Evolutionary conservation across 345 rosid genomes (phyloP), one percentile per base, ranked within the genome.

Genomic region (Punica granatum): DNA sequence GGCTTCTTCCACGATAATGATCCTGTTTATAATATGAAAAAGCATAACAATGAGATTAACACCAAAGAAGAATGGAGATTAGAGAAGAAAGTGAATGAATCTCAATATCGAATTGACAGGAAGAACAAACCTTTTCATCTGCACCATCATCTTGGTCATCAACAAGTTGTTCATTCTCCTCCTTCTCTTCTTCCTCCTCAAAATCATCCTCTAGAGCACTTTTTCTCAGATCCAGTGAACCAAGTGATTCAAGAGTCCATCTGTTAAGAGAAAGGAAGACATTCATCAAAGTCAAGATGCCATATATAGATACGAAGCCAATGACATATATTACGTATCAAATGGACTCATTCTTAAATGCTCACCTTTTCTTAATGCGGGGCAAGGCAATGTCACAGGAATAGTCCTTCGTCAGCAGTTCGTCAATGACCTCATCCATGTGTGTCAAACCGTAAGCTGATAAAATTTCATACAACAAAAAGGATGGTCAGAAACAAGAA

Each of bases 151-250:
- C 97, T 36, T 83, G 67, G 28, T 51, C 89, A 73, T 88, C 88
- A 35, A 64, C 84, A 19, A 79, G 73, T 70, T 75, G 85, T 51
- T 84, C 98, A 23, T 82, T 88, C 73, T 89, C 97, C 73, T 94
- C 99, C 63, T 86, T 88, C 68, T 95, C 93, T 78, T 95, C 99
- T 67, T 92, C 97, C 78, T 94, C 98, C 76, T 89, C 96, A 73
- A 94, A 94, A 74, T 94, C 98, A 66, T 91, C 99, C 78, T 91
- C 99, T 77, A 94, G 68, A 60, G 92, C 97, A 72, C 98, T 91
- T 74, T 85, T 91, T 72, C 97, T 82, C 7, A 84, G 90, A 64
- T 95, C 99, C 66, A 95, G 78, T 12, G 73, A 37, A 73, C 86
- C 85, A 74, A 77, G 72, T 42, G 91, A 82, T 73, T 95, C 97